Percentiles rank a stretch among this genome's conserved stretches.
Evolutionary conservation across 352 stramenopile genomes (phyloP).

Genomic region (Phytophthora multivora): DNA sequence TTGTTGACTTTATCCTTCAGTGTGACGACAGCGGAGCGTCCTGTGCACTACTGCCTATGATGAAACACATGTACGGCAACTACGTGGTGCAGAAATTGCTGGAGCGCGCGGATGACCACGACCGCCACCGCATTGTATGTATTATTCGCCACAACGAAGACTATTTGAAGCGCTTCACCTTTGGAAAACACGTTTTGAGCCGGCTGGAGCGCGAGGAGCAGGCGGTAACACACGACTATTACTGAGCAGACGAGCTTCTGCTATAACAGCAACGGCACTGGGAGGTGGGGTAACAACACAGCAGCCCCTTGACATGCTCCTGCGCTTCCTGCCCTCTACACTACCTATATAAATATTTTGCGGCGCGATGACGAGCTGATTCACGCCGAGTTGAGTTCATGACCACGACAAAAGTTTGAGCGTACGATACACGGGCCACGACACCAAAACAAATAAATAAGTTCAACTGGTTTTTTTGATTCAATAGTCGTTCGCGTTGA

Average conservation of each 20-base stretch:
- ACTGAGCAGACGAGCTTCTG: constrained; percentile 29
- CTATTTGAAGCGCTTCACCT: constrained; percentile 93
- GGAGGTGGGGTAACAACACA: constrained; percentile 22
- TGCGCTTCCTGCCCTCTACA: constrained; percentile 35
- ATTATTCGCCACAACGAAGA: constrained; percentile 91
- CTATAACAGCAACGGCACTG: constrained; percentile 11
- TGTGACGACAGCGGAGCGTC: constrained; percentile 73
- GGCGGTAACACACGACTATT: constrained; percentile 25
- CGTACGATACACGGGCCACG: constrained; percentile 41
- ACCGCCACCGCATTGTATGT: constrained; percentile 89
- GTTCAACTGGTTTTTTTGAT: constrained; percentile 28
- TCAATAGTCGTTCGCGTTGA: background rate
- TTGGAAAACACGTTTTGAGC: constrained; percentile 93
- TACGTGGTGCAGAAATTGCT: constrained; percentile 97
- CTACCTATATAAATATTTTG: constrained; percentile 56
- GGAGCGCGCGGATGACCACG: constrained; percentile 85
- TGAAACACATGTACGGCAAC: constrained; percentile 97
- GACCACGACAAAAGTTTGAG: constrained; percentile 33
- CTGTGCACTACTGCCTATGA: constrained; percentile 91
- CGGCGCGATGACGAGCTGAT: constrained; percentile 25
- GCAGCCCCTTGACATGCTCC: constrained; percentile 29
- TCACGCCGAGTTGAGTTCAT: constrained; percentile 35
- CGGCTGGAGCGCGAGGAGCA: constrained; percentile 44
- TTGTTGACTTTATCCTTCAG: constrained; percentile 81
- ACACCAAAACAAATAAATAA: constrained; percentile 38